These are phyloP conservation scores for Thalassiosira profunda DNA, from an alignment of 108 stramenopile genomes.

Conservation along the genomic window DNA sequence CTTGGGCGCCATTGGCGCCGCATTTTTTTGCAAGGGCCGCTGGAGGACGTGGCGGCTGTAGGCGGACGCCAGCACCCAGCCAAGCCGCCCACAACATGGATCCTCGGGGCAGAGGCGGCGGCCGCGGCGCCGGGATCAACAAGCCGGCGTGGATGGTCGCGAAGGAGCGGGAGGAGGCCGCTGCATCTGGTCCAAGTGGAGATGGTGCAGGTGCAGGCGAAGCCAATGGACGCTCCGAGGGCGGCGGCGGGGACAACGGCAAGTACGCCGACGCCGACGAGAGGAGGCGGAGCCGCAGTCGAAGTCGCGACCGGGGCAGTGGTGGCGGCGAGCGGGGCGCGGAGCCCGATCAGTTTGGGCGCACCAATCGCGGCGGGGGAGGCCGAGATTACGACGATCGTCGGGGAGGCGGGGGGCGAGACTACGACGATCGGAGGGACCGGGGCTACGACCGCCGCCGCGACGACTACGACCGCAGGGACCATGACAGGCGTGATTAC, in stretches of 20 bases:
- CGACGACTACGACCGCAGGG: conserved; percentile 2
- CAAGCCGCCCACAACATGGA: not conserved
- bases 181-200: not conserved
- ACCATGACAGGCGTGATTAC: conserved; percentile 4
- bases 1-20: too few relatives aligned
- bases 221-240: not conserved
- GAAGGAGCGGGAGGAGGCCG: conserved; percentile 25
- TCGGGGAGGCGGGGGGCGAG: conserved; percentile 4
- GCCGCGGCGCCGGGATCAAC: conserved; percentile 50
- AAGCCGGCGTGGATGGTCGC: conserved; percentile 50
- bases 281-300: not conserved
- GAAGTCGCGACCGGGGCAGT: conserved; percentile 9
- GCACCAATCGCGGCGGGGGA: not conserved
- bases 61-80: too few relatives aligned
- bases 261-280: not conserved
- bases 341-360: conserved; percentile 19
- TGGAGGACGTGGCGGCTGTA: too few relatives aligned
- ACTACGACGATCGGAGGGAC: not conserved
- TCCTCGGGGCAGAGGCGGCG: conserved; percentile 5
- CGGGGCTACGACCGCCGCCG: conserved; percentile 13
- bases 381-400: conserved; percentile 18
- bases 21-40: too few relatives aligned
- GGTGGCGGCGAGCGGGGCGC: not conserved
- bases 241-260: conserved; percentile 1
- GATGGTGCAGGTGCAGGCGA: not conserved